Base-by-base conservation (phyloP, 306 rosid genomes). In the Castanospermum australe region DNA sequence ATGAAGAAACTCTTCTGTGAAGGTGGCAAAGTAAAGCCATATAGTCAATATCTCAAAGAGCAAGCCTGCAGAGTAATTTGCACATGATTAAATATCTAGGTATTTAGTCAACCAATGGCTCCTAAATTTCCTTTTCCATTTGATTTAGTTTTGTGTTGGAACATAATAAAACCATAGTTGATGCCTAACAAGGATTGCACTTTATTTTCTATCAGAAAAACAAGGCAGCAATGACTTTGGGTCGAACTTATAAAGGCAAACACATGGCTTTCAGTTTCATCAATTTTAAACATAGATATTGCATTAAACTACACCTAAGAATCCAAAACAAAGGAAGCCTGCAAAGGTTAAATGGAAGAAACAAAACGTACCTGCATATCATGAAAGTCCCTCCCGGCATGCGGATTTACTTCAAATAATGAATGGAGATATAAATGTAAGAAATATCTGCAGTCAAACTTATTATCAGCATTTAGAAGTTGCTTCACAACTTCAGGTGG, bases 351-450 rank as follows among this genome's bases (percentile, higher is more conserved):
- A 39, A 71, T 25, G 28, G 57, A 73, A 78, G 68, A 57, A 86
- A 51, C 24, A 13, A 50, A 51, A 66, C 20, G 47, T 85, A 93
- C 97, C 97, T 90, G 97, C 89, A 93, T 80, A 71, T 93, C 92
- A 79, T 93, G 97, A 83, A 81, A 93, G 61, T 90, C 96, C 87
- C 71, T 93, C 77, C 96, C 96, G 51, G 88, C 90, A 79, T 90
- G 91, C 60, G 96, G 91, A 44, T 87, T 84, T 56, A 84, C 94
- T 89, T 86, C 97, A 86, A 90, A 93, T 78, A 93, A 81, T 30
- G 96, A 82, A 84, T 92, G 96, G 86, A 92, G 88, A 84, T 92
- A 92, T 32, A 79, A 81, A 71, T 92, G 92, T 87, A 92, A 85
- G 83, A 88, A 92, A 82, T 86, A 89, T 87, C 90, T 84, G 79